A percentile compares a stretch with the other conserved stretches of the same genome.
Evolutionary conservation across 805 yeast genomes (phyloP).

Genomic region (Saccharomyces eubayanus): DNA sequence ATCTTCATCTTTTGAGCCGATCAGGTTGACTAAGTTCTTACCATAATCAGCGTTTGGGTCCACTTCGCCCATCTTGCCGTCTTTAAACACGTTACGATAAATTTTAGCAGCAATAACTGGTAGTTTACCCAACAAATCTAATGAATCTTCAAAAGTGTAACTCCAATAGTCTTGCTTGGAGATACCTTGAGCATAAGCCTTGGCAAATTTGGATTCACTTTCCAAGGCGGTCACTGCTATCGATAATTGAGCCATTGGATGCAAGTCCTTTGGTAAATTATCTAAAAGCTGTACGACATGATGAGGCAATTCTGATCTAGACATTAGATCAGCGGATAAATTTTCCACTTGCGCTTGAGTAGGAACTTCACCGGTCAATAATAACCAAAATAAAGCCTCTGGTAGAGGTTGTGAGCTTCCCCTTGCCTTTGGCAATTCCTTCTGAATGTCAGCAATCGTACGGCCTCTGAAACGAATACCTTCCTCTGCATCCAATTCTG

Average conservation of each 20-base stretch:
- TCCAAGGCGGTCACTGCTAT: constrained; percentile 77
- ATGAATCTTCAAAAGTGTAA: constrained; percentile 72
- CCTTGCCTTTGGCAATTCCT: constrained; percentile 65
- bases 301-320: constrained; percentile 68
- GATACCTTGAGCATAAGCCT: constrained; percentile 79
- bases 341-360: constrained; percentile 61
- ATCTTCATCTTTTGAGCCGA: constrained; percentile 55
- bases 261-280: constrained; percentile 64
- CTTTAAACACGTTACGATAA: constrained; percentile 77
- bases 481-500: constrained; percentile 75
- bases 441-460: constrained; percentile 73
- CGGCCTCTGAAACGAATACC: constrained; percentile 82
- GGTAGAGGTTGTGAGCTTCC: constrained; percentile 62
- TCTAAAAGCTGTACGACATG: constrained; percentile 68
- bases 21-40: constrained; percentile 50
- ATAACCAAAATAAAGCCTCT: constrained; percentile 75
- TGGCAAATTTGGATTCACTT: constrained; percentile 73
- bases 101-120: constrained; percentile 77
- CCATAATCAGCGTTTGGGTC: constrained; percentile 56
- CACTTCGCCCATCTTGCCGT: constrained; percentile 55
- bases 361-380: constrained; percentile 79
- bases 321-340: constrained; percentile 67
- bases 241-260: constrained; percentile 87
- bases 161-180: constrained; percentile 79
- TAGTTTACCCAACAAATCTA: constrained; percentile 72